A percentile compares a stretch with the other conserved stretches of the same genome.
phyloP scores from a whole-genome alignment of 441 rosid species.

The Hypseocharis bilobata region DNA sequence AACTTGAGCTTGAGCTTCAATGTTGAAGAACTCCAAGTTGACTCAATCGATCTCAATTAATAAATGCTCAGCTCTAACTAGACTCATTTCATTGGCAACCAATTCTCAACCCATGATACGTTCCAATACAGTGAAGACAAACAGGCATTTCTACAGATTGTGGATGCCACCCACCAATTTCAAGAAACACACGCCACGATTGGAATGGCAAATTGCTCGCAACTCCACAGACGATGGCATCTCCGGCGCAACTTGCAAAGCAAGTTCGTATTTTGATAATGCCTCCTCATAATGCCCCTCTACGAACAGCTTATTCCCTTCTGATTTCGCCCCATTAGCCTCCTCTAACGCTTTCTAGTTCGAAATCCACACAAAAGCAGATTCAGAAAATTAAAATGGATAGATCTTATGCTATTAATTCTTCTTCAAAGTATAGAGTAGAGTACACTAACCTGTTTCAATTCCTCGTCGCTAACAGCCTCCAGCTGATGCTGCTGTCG shows the following conservation, averaged over 20 bases:
- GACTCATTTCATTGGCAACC: neutral
- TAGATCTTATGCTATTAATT: neutral
- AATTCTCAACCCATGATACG: neutral
- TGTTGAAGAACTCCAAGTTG: neutral
- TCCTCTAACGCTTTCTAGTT: constrained; percentile 44
- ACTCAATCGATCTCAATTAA: neutral
- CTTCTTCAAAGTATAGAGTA: no score
- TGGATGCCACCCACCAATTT: constrained; percentile 44
- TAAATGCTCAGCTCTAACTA: neutral
- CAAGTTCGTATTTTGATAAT: constrained; percentile 47
- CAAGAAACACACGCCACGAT: constrained; percentile 66
- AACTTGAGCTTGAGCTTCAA: neutral
- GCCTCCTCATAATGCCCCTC: constrained; percentile 73
- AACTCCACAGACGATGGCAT: constrained; percentile 37
- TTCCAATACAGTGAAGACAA: no score
- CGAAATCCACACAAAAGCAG: neutral
- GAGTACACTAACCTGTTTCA: constrained; percentile 42
- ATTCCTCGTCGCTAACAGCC: constrained; percentile 27
- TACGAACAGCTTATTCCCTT: constrained; percentile 65
- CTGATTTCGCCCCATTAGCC: constrained; percentile 64
- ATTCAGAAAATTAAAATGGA: neutral
- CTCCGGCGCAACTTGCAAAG: constrained; percentile 47
- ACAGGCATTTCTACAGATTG: neutral
- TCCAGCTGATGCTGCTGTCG: constrained; percentile 17
- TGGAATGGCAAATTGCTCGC: constrained; percentile 64